phyloP scores from a whole-genome alignment of 805 yeast genomes.

The Starmerella apicola region DNA sequence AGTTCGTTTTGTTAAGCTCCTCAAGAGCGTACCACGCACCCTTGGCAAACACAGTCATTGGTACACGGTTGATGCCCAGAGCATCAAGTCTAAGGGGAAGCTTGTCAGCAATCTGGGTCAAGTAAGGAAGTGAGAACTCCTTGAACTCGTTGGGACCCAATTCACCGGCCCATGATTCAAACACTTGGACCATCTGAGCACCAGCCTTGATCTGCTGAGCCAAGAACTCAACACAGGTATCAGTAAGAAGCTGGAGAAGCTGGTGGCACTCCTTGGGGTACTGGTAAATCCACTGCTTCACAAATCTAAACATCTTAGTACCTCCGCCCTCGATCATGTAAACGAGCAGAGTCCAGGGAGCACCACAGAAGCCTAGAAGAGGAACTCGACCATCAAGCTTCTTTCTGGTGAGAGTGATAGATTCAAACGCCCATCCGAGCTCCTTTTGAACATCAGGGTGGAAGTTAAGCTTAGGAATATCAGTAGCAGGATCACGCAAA shows the following conservation, averaged over 20 bases:
- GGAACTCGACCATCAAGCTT: constrained; percentile 87
- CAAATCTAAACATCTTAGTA: constrained; percentile 77
- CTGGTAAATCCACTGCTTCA: constrained; percentile 82
- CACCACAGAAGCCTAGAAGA: constrained; percentile 88
- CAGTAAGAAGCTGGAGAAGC: constrained; percentile 66
- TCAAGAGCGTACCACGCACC: constrained; percentile 97
- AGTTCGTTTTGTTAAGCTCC: constrained; percentile 55
- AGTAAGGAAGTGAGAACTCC: constrained; percentile 80
- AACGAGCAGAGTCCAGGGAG: constrained; percentile 94
- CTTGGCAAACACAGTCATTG: constrained; percentile 83
- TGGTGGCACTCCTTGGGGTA: constrained; percentile 60
- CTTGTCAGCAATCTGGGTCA: constrained; percentile 57
- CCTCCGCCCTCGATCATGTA: constrained; percentile 99
- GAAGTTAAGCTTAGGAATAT: constrained; percentile 35
- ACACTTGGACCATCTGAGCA: constrained; percentile 94
- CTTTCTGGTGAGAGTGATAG: constrained; percentile 81
- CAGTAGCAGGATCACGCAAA: constrained; percentile 58
- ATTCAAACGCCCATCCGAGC: constrained; percentile 86
- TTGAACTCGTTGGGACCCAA: constrained; percentile 79
- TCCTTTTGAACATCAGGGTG: constrained; percentile 59
- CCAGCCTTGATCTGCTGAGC: constrained; percentile 95
- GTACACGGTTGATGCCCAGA: constrained; percentile 65
- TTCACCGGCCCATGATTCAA: constrained; percentile 98
- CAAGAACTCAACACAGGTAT: constrained; percentile 80
- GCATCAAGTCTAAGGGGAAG: constrained; percentile 60